Percentiles rank a stretch among this genome's conserved stretches.
Evolutionary conservation across 2,329 filamentous ascomycete species (phyloP).

Genomic region (Pseudogymnoascus sp.): DNA sequence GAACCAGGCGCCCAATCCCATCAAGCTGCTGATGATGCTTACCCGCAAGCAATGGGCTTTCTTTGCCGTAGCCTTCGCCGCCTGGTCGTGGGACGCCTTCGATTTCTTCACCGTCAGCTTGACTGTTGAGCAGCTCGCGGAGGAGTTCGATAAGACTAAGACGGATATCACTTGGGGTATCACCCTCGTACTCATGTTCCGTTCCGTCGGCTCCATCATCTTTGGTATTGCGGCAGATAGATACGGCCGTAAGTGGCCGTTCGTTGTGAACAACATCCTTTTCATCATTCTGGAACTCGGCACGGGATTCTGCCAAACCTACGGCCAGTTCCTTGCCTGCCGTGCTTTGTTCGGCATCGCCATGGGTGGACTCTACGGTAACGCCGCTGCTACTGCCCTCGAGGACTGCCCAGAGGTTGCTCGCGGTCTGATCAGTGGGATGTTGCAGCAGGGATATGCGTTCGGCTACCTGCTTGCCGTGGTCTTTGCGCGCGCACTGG

Average conservation of each 20-base stretch:
- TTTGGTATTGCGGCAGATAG: conserved; percentile 74
- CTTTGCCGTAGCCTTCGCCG: conserved; percentile 63
- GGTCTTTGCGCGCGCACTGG: conserved; percentile 55
- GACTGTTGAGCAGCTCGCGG: conserved; percentile 62
- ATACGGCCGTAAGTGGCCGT: conserved; percentile 74
- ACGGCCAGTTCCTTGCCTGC: conserved; percentile 59
- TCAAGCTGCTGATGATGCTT: conserved; percentile 59
- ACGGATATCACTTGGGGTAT: conserved; percentile 67
- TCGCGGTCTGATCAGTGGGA: conserved; percentile 72
- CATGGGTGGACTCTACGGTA: conserved; percentile 76
- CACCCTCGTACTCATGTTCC: conserved; percentile 64
- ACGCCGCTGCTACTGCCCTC: conserved; percentile 68
- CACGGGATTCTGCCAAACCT: conserved; percentile 68
- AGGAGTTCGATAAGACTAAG: conserved; percentile 49
- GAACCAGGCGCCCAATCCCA: conserved; percentile 58
- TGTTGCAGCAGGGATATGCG: conserved; percentile 74
- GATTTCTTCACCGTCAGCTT: conserved; percentile 77
- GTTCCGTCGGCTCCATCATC: conserved; percentile 64
- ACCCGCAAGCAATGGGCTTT: conserved; percentile 62
- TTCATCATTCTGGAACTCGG: conserved; percentile 62
- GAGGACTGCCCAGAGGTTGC: conserved; percentile 45
- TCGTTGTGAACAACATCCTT: conserved; percentile 65
- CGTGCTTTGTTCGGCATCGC: conserved; percentile 69
- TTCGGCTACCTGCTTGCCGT: conserved; percentile 74
- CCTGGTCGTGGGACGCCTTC: conserved; percentile 77